A percentile compares a stretch with the other conserved stretches of the same genome.
Evolutionary conservation across 345 rosid genomes (phyloP).

Genomic region (Corymbia maculata): DNA sequence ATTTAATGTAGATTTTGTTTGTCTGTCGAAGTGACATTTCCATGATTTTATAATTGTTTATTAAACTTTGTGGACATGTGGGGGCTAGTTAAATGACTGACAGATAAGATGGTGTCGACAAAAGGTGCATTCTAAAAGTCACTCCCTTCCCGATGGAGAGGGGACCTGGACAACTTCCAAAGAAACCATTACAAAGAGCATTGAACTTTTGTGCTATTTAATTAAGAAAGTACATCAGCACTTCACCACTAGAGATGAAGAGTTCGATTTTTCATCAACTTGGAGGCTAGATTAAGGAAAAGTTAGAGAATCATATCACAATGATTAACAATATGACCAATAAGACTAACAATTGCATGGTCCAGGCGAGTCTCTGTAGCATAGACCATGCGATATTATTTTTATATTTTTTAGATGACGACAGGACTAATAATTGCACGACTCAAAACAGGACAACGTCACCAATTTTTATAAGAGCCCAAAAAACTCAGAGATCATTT

Average conservation of each 20-base stretch:
- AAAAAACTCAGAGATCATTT: background rate
- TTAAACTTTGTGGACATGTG: background rate
- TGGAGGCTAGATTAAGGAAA: background rate
- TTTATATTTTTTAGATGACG: background rate
- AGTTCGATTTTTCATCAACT: too few species aligned
- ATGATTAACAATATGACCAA: background rate
- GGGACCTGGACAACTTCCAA: background rate
- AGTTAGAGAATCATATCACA: background rate
- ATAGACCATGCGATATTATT: background rate
- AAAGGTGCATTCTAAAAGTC: background rate
- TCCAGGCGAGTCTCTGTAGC: background rate
- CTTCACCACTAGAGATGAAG: too few species aligned
- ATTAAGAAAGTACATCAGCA: background rate
- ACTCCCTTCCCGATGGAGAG: background rate
- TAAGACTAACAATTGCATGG: background rate
- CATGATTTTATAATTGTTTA: background rate
- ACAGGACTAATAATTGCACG: background rate
- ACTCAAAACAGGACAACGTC: background rate
- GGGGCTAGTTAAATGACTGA: background rate
- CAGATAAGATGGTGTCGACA: background rate
- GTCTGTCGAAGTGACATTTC: background rate
- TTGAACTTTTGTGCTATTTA: background rate
- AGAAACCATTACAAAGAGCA: background rate
- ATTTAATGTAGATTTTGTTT: background rate
- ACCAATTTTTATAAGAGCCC: background rate